Evolutionary conservation across 495 filamentous ascomycete species (phyloP).

Genomic region (Penicillium atrosanguineum): DNA sequence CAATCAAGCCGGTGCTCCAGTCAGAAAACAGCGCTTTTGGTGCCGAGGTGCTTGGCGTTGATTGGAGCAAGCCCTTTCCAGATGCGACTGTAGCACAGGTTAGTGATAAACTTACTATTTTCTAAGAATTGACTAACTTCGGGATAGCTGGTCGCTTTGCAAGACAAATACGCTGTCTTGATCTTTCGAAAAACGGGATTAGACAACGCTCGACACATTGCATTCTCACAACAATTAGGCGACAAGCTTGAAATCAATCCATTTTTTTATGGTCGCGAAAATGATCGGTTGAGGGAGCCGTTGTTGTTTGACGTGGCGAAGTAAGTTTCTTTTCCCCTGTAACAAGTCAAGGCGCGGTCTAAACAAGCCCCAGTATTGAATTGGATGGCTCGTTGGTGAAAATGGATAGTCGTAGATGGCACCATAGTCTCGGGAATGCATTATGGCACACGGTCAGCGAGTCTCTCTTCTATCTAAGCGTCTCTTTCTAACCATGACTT

Average conservation of each 20-base stretch:
- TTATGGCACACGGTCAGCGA: constrained; percentile 21
- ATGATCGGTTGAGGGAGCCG: constrained; percentile 17
- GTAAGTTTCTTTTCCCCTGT: no score
- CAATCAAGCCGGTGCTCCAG: constrained; percentile 10
- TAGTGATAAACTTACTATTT: no score
- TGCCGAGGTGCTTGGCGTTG: constrained; percentile 15
- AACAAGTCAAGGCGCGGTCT: no score
- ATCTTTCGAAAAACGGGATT: constrained; percentile 20
- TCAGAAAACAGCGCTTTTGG: constrained; percentile 10
- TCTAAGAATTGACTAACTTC: no score
- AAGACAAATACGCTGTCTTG: constrained; percentile 18
- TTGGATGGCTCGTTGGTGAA: constrained; percentile 22
- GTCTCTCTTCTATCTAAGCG: no score
- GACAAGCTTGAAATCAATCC: constrained; percentile 22
- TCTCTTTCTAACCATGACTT: background rate
- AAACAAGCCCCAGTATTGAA: constrained; percentile 14
- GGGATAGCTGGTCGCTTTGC: constrained; percentile 17
- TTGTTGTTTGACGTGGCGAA: constrained; percentile 22
- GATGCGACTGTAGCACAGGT: constrained; percentile 12
- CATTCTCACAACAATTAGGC: constrained; percentile 20
- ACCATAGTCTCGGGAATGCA: constrained; percentile 24
- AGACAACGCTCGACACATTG: constrained; percentile 18
- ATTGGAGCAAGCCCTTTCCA: constrained; percentile 15
- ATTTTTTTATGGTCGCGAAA: constrained; percentile 23
- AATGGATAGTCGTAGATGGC: constrained; percentile 16